Evolutionary conservation across 2,329 filamentous ascomycete genomes (phyloP), one percentile per base, ranked within the genome.

Genomic region (Fusarium poae): DNA sequence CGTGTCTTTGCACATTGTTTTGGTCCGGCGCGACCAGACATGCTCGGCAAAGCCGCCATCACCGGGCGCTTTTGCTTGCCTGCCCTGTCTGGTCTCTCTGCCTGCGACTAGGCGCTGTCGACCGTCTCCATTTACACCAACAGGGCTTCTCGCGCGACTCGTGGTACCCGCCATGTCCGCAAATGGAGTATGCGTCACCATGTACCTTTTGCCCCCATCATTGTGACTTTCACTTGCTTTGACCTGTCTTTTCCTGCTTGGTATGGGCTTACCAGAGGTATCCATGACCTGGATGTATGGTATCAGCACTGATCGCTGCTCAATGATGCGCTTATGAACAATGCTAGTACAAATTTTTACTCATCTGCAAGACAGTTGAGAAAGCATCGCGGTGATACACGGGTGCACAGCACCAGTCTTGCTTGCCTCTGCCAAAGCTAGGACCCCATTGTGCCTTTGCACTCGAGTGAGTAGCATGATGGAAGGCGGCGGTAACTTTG

Each of bases 1-100:
- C 65, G 59, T 66, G 68, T 57, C 63, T 67, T 63, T 60, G 71
- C 65, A 64, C 67, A 64, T 74, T 74, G 70, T 74, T 74, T 73
- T 69, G 68, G 64, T 45, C 66, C 68, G 62, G 68, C 71, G 64
- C 70, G 56, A 74, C 57, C 65, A 74, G 70, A 68, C 67, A 65
- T 67, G 62, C 63, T 72, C 70, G 65, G 67, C 70, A 71, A 69
- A 71, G 65, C 70, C 72, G 67, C 52, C 51, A 37, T 57, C 59
- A 21, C 61, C 56, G 60, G 62, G 62, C 57, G 53, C 60, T 61
- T 61, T 71, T 72, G 65, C 67, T 70, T 70, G 67, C 66, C 51
- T 61, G 60, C 27, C 62, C 27, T 60, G 58, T 52, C 68, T 53
- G 43, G 61, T 29, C 37, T 59, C 34, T 62, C 23, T 56, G 51